Conservation (phyloP, 1,139 yeast species). For the Zygosaccharomyces pseudobailii region DNA sequence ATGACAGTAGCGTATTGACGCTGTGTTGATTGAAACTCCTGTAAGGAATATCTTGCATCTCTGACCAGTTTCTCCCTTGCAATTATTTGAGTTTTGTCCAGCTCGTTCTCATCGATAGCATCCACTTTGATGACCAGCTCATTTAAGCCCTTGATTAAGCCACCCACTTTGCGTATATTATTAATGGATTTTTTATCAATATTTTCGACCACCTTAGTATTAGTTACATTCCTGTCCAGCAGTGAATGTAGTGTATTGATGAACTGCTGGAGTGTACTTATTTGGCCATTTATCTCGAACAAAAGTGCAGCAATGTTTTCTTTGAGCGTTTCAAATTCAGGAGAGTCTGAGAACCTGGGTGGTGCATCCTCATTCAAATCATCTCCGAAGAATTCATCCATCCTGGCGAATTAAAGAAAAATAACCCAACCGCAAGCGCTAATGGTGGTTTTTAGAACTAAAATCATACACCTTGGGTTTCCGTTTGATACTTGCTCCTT, state of each 20-base stretch:
- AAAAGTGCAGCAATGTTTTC: slow-evolving; percentile 45
- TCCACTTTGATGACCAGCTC: slow-evolving; percentile 39
- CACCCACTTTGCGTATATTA: slow-evolving; percentile 45
- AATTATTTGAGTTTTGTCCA: slow-evolving; percentile 48
- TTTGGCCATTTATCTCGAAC: slow-evolving; percentile 50
- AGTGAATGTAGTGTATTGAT: slow-evolving; percentile 36
- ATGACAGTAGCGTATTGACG: slow-evolving; percentile 45
- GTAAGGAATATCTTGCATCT: slow-evolving; percentile 48
- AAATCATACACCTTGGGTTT: too few relatives aligned
- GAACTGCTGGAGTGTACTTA: slow-evolving; percentile 48
- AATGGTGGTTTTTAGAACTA: too few relatives aligned
- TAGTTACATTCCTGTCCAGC: slow-evolving; percentile 24
- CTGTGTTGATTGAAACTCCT: slow-evolving; percentile 63
- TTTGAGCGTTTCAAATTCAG: slow-evolving; percentile 49
- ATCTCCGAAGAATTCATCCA: background rate
- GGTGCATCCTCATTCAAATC: slow-evolving; percentile 5
- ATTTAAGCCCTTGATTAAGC: slow-evolving; percentile 45
- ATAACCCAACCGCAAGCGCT: background rate
- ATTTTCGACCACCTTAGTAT: slow-evolving; percentile 32
- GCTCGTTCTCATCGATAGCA: slow-evolving; percentile 27
- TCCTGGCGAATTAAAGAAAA: background rate
- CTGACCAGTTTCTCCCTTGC: slow-evolving; percentile 58
- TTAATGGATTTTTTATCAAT: slow-evolving; percentile 44
- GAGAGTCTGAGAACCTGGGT: slow-evolving; percentile 48
- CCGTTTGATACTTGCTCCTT: too few relatives aligned